Percentiles rank a stretch among this genome's conserved stretches.
Evolutionary conservation across 331 rosid species (phyloP).

Genomic region (Malus hybrid): DNA sequence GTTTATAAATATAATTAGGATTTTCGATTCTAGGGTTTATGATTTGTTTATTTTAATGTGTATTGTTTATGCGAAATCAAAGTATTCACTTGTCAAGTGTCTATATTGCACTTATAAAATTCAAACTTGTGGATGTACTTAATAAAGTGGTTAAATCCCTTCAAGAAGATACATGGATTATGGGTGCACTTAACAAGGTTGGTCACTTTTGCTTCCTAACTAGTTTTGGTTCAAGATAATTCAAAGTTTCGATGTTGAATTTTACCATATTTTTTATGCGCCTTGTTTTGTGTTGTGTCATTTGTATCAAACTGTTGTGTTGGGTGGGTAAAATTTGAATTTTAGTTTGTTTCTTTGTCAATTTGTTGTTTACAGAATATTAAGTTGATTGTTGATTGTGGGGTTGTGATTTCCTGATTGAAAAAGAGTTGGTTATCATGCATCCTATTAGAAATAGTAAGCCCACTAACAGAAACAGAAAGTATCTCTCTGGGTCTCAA

Average conservation of each 20-base stretch:
- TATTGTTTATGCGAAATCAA: not conserved
- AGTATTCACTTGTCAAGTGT: constrained; percentile 5
- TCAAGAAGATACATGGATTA: constrained; percentile 84
- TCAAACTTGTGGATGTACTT: constrained; percentile 75
- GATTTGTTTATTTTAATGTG: not conserved
- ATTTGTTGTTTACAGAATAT: too few relatives aligned
- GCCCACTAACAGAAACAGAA: too few relatives aligned
- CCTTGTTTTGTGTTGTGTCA: not conserved
- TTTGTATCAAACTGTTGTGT: not conserved
- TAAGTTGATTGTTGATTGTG: too few relatives aligned
- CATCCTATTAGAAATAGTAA: too few relatives aligned
- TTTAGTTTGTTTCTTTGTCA: too few relatives aligned
- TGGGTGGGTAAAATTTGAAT: too few relatives aligned
- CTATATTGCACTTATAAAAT: constrained; percentile 50
- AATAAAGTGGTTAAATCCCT: constrained; percentile 78
- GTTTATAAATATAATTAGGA: too few relatives aligned
- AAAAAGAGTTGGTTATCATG: too few relatives aligned
- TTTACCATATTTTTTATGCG: not conserved
- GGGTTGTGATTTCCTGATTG: too few relatives aligned
- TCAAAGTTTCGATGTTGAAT: not conserved
- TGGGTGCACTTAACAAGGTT: constrained; percentile 40
- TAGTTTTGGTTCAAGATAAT: too few relatives aligned
- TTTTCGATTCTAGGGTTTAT: too few relatives aligned
- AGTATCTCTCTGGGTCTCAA: too few relatives aligned
- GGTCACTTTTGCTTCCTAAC: constrained; percentile 2